Conservation (phyloP, 257 asterid species). For the Fraxinus pennsylvanica region DNA sequence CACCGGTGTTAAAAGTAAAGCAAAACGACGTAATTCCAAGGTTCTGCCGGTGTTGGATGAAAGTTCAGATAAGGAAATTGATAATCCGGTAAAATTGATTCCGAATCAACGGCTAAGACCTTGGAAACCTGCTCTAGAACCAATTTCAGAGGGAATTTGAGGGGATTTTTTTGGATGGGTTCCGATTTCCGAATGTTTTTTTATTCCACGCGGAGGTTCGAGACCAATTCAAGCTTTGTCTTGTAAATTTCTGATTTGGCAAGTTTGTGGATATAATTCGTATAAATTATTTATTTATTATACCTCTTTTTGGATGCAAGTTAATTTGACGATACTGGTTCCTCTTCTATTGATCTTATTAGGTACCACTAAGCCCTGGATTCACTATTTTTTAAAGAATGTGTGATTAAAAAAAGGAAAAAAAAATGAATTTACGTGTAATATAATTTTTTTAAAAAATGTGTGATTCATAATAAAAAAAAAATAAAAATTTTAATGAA, state of each 20-base stretch:
- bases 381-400: no score
- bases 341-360: slow-evolving; percentile 26
- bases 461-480: no score
- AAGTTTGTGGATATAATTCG: neutral
- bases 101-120: slow-evolving; percentile 28
- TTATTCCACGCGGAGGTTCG: neutral
- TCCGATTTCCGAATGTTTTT: slow-evolving; percentile 11
- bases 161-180: neutral
- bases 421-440: no score
- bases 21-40: slow-evolving; percentile 40
- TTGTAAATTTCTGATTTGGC: neutral
- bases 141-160: slow-evolving; percentile 41
- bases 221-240: neutral
- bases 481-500: no score
- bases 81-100: slow-evolving; percentile 4
- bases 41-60: slow-evolving; percentile 33
- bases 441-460: no score
- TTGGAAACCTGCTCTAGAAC: slow-evolving; percentile 49
- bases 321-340: no score
- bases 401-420: no score
- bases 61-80: slow-evolving; percentile 5
- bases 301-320: neutral
- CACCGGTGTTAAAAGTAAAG: slow-evolving; percentile 9
- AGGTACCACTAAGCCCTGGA: slow-evolving; percentile 42
- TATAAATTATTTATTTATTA: no score